Percentiles rank a stretch among this genome's conserved stretches.
Conservation (phyloP, 2,329 filamentous ascomycete species). For the Stagonosporopsis vannaccii region DNA sequence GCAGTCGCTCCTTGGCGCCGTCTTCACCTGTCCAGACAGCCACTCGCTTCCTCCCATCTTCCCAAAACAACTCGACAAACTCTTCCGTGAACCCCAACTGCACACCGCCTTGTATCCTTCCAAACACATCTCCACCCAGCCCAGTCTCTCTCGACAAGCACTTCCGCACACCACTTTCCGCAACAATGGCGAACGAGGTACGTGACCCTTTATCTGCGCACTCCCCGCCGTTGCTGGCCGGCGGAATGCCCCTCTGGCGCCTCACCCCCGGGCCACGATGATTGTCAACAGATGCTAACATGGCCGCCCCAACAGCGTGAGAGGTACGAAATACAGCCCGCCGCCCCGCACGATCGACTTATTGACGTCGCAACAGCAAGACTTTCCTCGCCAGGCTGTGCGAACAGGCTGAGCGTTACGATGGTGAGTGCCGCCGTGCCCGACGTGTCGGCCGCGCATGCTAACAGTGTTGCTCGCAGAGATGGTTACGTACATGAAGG, state of each 20-base stretch:
- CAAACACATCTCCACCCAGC: slow-evolving; percentile 32
- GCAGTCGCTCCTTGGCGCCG: slow-evolving; percentile 23
- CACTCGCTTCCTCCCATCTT: slow-evolving; percentile 36
- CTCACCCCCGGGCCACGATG: slow-evolving; percentile 39
- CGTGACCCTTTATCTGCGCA: slow-evolving; percentile 51
- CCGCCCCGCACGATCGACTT: slow-evolving; percentile 17
- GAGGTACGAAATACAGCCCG: slow-evolving; percentile 51
- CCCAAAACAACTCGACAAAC: slow-evolving; percentile 37
- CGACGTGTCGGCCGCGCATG: slow-evolving; percentile 29
- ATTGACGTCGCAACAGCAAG: slow-evolving; percentile 64
- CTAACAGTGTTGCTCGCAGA: slow-evolving; percentile 60
- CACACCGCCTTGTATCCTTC: slow-evolving; percentile 34
- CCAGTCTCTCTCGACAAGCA: slow-evolving; percentile 22
- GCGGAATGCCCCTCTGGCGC: slow-evolving; percentile 53
- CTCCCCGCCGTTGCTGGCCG: slow-evolving; percentile 46
- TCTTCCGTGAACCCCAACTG: slow-evolving; percentile 35
- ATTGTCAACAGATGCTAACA: slow-evolving; percentile 48
- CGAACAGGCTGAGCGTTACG: slow-evolving; percentile 99
- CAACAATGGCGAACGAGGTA: slow-evolving; percentile 70
- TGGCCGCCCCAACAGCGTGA: slow-evolving; percentile 53
- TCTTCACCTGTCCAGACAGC: slow-evolving; percentile 29
- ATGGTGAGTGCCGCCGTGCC: slow-evolving; percentile 68
- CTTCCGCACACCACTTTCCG: slow-evolving; percentile 26
- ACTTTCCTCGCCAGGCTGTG: slow-evolving; percentile 99
- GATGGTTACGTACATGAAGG: slow-evolving; percentile 99